These are phyloP conservation scores for Camillea tinctor DNA, from an alignment of 2,329 filamentous ascomycete species.

Conservation along the genomic window DNA sequence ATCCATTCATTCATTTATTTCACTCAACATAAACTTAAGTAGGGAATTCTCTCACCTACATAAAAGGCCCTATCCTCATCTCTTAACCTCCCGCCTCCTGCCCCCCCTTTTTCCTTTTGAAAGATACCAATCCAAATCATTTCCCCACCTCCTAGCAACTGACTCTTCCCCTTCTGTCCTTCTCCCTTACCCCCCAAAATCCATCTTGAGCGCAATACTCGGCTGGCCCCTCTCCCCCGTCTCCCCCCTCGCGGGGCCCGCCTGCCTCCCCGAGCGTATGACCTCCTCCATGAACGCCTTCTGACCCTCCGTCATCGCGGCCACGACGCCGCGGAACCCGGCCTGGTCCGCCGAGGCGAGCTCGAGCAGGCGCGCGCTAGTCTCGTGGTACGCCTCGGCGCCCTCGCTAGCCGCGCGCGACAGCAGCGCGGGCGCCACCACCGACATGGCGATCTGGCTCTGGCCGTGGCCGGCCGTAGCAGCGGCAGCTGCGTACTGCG, in stretches of 20 bases:
- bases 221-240: slow-evolving; percentile 57
- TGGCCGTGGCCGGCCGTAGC: slow-evolving; percentile 36
- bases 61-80: no score
- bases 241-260: slow-evolving; percentile 40
- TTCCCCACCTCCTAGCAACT: no score
- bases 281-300: slow-evolving; percentile 79
- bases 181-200: slow-evolving; percentile 67
- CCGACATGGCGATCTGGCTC: slow-evolving; percentile 62
- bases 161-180: no score
- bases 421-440: slow-evolving; percentile 77
- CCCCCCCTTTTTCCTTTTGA: no score
- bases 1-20: no score
- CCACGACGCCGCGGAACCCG: slow-evolving; percentile 73
- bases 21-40: no score
- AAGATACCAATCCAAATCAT: no score
- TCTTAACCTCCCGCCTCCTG: no score
- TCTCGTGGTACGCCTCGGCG: slow-evolving; percentile 64
- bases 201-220: slow-evolving; percentile 91
- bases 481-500: slow-evolving; percentile 60
- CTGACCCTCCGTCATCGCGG: slow-evolving; percentile 66
- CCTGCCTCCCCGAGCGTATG: slow-evolving; percentile 62
- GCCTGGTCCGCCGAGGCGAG: slow-evolving; percentile 72
- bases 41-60: no score
- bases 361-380: slow-evolving; percentile 73
- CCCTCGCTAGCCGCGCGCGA: slow-evolving; percentile 67